A percentile compares a stretch with the other conserved stretches of the same genome.
These are phyloP conservation scores for Phytophthora lateralis DNA, from an alignment of 352 stramenopile species.

Conservation along the genomic window DNA sequence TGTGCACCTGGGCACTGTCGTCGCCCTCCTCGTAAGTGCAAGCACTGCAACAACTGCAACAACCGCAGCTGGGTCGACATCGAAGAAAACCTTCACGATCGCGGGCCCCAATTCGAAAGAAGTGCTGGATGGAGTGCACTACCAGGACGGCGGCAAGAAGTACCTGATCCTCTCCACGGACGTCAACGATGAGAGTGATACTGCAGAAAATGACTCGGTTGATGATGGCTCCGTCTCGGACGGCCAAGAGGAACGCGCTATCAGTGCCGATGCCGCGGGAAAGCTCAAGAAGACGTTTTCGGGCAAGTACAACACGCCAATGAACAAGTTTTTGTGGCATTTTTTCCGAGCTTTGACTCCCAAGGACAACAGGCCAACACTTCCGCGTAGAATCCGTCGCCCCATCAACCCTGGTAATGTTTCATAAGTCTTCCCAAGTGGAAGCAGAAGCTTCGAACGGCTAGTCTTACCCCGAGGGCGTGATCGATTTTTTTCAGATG, in stretches of 20 bases:
- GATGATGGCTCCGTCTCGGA: background rate
- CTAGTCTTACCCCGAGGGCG: too few relatives aligned
- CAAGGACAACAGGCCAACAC: background rate
- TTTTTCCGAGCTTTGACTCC: background rate
- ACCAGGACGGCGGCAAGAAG: background rate
- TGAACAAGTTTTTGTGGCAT: background rate
- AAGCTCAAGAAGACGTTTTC: slow-evolving; percentile 1
- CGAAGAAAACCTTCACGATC: slow-evolving; percentile 2
- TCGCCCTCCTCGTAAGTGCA: background rate
- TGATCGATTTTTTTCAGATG: too few relatives aligned
- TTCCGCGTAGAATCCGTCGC: background rate
- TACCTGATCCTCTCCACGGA: background rate
- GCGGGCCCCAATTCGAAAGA: background rate
- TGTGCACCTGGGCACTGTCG: background rate
- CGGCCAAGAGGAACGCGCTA: background rate
- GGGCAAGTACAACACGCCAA: background rate
- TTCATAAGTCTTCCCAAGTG: too few relatives aligned
- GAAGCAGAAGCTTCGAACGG: too few relatives aligned
- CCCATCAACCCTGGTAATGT: too few relatives aligned
- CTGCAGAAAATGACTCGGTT: background rate
- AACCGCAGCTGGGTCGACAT: background rate
- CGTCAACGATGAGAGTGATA: background rate
- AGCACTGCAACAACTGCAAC: background rate
- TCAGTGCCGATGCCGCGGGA: background rate
- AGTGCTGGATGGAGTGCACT: background rate